Evolutionary conservation across 306 rosid genomes (phyloP).

Genomic region (Gastrolobium bilobum): DNA sequence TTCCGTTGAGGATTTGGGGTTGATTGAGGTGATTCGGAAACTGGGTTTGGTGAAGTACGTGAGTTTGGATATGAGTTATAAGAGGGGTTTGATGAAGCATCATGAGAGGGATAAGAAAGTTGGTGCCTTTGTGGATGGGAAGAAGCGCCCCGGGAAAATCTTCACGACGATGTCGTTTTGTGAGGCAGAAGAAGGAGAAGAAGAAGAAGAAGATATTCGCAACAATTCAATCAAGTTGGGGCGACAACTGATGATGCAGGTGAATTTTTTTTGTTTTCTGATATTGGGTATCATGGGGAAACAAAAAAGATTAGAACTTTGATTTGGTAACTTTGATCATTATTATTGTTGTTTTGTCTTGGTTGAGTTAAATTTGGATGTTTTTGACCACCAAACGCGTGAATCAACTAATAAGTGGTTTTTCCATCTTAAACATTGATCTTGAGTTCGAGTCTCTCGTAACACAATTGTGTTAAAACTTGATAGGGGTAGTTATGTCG

Average conservation of each 20-base stretch:
- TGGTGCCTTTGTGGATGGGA: conserved; percentile 79
- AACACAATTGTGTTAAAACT: no score
- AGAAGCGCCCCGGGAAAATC: conserved; percentile 93
- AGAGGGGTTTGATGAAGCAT: conserved; percentile 60
- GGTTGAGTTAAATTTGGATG: conserved; percentile 11
- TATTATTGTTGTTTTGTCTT: conserved; percentile 17
- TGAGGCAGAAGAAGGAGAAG: conserved; percentile 58
- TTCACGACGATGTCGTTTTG: conserved; percentile 85
- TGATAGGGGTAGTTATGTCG: no score
- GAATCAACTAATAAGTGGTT: no score
- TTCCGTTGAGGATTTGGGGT: conserved; percentile 62
- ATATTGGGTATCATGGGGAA: conserved; percentile 17
- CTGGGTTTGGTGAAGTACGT: conserved; percentile 80
- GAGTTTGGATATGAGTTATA: conserved; percentile 73
- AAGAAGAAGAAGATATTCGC: conserved; percentile 32
- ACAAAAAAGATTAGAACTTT: not conserved
- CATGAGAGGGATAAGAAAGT: conserved; percentile 20
- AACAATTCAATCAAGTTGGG: conserved; percentile 64
- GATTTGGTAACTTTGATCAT: not conserved
- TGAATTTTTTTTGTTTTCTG: conserved; percentile 34
- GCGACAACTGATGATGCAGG: conserved; percentile 80
- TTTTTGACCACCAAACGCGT: no score
- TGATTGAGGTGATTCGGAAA: conserved; percentile 61
- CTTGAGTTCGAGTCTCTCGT: no score
- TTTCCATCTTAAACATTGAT: no score